phyloP scores from a whole-genome alignment of 306 rosid species.

The Trifolium dubium region DNA sequence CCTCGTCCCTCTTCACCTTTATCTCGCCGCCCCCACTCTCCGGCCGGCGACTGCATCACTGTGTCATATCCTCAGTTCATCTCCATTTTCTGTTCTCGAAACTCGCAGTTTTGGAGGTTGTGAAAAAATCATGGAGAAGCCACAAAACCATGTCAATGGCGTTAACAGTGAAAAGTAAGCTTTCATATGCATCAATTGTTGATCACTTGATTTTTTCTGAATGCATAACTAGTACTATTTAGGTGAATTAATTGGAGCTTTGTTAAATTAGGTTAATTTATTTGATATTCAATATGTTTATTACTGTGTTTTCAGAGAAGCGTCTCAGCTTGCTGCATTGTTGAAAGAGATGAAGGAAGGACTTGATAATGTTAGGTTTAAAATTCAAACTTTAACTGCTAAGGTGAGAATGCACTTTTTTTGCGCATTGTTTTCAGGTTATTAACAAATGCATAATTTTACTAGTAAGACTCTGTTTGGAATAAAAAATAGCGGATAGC shows the following conservation, averaged over 20 bases:
- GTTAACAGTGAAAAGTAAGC: conserved; percentile 35
- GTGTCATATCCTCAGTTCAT: too few relatives aligned
- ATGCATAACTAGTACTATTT: not conserved
- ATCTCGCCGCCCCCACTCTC: too few relatives aligned
- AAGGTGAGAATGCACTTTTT: conserved; percentile 50
- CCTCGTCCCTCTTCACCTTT: too few relatives aligned
- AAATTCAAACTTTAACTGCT: conserved; percentile 71
- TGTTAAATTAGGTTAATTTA: not conserved
- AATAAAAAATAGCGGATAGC: too few relatives aligned
- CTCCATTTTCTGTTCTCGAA: not conserved
- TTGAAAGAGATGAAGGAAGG: conserved; percentile 91
- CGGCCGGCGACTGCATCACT: too few relatives aligned
- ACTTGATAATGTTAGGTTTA: conserved; percentile 59
- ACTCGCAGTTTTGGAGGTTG: conserved; percentile 13
- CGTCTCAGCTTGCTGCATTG: conserved; percentile 60
- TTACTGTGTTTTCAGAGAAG: conserved; percentile 51
- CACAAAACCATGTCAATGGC: conserved; percentile 14
- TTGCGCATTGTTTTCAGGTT: too few relatives aligned
- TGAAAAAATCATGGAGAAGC: conserved; percentile 36
- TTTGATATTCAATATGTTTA: not conserved
- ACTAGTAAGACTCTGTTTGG: too few relatives aligned
- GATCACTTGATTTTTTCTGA: not conserved
- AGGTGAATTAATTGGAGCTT: not conserved
- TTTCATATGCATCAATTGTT: not conserved
- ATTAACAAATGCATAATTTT: too few relatives aligned